Evolutionary conservation across 192 early-diverging fungal genomes (phyloP).

Genomic region (Gigaspora rosea): DNA sequence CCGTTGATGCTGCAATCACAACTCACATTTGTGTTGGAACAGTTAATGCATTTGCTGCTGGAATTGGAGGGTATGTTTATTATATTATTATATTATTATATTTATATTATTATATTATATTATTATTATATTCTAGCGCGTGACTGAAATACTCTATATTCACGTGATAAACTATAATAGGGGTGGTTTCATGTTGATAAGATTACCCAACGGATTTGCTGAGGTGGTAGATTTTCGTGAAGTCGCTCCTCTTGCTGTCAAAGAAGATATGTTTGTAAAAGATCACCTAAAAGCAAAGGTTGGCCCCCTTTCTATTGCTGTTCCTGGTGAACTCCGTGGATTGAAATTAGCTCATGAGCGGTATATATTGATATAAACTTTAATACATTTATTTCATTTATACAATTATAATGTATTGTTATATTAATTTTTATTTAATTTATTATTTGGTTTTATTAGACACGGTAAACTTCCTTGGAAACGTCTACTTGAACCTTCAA

Average conservation of each 20-base stretch:
- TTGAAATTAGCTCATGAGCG: background rate
- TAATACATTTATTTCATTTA: background rate
- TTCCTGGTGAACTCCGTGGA: background rate
- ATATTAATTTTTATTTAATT: background rate
- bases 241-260: background rate
- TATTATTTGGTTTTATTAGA: background rate
- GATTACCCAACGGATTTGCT: background rate
- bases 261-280: background rate
- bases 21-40: slow-evolving; percentile 84
- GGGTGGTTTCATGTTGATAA: background rate
- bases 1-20: slow-evolving; percentile 87
- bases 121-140: background rate
- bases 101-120: background rate
- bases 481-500: slow-evolving; percentile 72
- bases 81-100: background rate
- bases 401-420: background rate
- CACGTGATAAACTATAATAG: background rate
- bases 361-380: background rate
- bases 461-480: slow-evolving; percentile 82
- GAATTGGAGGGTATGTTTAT: slow-evolving; percentile 70
- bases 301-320: background rate
- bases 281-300: background rate
- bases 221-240: background rate
- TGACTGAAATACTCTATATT: too few species aligned
- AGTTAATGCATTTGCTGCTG: slow-evolving; percentile 81